Evolutionary conservation across 345 rosid genomes (phyloP), one percentile per base, ranked within the genome.

Genomic region (Lepidium africanum): DNA sequence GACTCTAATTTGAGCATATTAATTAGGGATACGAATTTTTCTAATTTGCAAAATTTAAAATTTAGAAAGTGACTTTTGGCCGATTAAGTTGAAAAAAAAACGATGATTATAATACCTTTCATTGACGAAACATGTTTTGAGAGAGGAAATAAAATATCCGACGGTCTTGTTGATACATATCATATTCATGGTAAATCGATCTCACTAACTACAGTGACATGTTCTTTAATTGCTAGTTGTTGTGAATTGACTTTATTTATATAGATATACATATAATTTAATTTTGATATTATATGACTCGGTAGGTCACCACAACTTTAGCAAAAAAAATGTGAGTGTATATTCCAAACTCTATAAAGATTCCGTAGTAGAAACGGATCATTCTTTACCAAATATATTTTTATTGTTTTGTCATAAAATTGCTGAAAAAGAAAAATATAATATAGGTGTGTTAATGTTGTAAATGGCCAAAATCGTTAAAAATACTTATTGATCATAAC

Each of bases 171-270:
- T 45, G 41, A 7, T 11, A 38, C 16, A 2, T 57, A 9, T 50
- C 1, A 7, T 10, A 17, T 37, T 57, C 15, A 13, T 39, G 35
- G 15, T 51, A 13, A 13, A 25, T 27, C 17, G 10, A 15, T 27
- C 37, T 12, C 37, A 12, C 37, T 13, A n/a, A 51, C 7, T 46
- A 47, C 33, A 30, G 21, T 52, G 32, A 23, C 52, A 32, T 42
- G 53, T 45, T 67, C 55, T n/a, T 42, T 10, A 41, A 53, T 13
- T 17, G 61, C 41, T 65, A 55, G 52, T 53, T 43, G 62, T 54
- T 30, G 16, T 6, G 9, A 41, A 30, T 53, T 66, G 62, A 66
- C 61, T 66, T 53, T 51, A 27, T 40, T 12, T 12, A 2, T 51
- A 10, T 38, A 4, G 1, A 11, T 27, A 33, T 16, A 6, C 41